Conservation (phyloP, 2,329 filamentous ascomycete genomes). For the Colletotrichum shisoi region DNA sequence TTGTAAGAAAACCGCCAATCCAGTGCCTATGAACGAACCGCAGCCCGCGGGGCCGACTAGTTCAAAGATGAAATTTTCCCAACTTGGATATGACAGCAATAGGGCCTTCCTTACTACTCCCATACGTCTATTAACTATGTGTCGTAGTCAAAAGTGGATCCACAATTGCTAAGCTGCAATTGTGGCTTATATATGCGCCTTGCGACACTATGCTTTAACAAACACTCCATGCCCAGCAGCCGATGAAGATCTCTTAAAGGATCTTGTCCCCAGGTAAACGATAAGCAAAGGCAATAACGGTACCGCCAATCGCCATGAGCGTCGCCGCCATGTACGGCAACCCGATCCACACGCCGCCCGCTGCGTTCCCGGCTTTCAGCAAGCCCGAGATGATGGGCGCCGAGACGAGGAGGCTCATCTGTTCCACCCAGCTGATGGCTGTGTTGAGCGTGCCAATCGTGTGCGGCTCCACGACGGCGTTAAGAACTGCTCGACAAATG, state of each 20-base stretch:
- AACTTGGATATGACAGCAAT: no score
- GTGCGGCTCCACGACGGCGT: slow-evolving; percentile 61
- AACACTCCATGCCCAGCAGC: no score
- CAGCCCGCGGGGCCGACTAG: no score
- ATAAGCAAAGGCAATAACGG: slow-evolving; percentile 46
- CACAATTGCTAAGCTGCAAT: no score
- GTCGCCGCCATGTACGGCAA: slow-evolving; percentile 57
- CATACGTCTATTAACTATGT: no score
- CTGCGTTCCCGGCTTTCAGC: slow-evolving; percentile 55
- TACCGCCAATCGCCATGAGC: slow-evolving; percentile 45
- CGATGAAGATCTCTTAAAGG: neutral
- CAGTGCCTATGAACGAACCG: no score
- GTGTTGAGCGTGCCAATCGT: slow-evolving; percentile 64
- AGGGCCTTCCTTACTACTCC: no score
- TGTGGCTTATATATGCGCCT: no score
- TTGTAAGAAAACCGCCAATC: no score
- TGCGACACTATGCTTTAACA: neutral
- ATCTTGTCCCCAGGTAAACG: slow-evolving; percentile 42
- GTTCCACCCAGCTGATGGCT: slow-evolving; percentile 60
- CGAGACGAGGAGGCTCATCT: slow-evolving; percentile 56
- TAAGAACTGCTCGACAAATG: slow-evolving; percentile 60
- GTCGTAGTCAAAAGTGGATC: no score
- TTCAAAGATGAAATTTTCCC: no score
- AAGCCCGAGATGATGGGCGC: slow-evolving; percentile 58
- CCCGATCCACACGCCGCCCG: slow-evolving; percentile 59